Base-by-base conservation (phyloP, 805 yeast species). In the Ascoidea tarda region DNA sequence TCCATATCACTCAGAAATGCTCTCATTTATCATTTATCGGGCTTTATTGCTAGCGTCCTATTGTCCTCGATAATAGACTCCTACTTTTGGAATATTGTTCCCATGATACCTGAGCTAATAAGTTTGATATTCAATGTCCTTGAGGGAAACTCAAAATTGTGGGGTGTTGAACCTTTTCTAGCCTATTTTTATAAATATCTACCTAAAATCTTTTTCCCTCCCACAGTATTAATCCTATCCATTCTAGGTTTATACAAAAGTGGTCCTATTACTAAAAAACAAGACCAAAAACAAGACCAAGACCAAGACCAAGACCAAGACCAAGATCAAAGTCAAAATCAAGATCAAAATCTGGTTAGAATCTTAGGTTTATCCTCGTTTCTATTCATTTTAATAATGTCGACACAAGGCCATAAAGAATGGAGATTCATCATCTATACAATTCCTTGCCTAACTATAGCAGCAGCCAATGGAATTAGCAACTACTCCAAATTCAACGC, bases 351-450 rank as follows among this genome's bases (percentile, higher is more conserved):
- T 10, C 2, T 10, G 8, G 59, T 78, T 45, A 73, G 76, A 46
- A 66, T 81, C 5, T 61, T 82, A 32, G 71, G 77, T 1, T 54
- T 76, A 16, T 70, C 87, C 1, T 68, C 84, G 0, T 47, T 81
- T 1, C 50, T 77, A 14, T 90, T 71, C 61, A 72, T 89, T n/a
- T 55, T 69, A 1, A 60, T 79, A 5, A 74, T 89, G 75, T 88
- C 96, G 0, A 64, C 82, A 51, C 93, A 86, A 65, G 89, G 93
- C 2, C 97, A 91, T 60, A 91, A 91, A 63, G 98, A 91, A 69
- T 87, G 95, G 95, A 76, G 97, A 59, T 91, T 91, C 61, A 79
- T 91, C 46, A 70, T 84, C 16, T 91, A 90, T 64, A 69, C 81
- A 0, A 68, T 84, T 4, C 96, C 97, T 0, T 71, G 82, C 0